Conservation (phyloP, 495 filamentous ascomycete species). For the Clohesyomyces aquaticus region DNA sequence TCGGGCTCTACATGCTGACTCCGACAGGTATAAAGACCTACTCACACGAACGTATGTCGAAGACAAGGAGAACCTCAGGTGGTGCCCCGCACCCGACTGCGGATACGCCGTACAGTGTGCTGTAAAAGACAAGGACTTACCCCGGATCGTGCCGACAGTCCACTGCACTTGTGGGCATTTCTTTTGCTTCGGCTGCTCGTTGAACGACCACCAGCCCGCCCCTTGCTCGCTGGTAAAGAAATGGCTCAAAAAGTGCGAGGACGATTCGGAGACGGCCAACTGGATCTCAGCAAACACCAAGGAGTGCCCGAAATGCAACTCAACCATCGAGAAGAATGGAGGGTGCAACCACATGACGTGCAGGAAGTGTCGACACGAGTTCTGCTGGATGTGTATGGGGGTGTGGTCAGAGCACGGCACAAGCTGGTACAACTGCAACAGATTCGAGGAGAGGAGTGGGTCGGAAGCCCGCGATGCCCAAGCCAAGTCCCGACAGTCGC, state of each 20-base stretch:
- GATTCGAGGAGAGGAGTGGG: slow-evolving; percentile 94
- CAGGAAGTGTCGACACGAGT: slow-evolving; percentile 96
- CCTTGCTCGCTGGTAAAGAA: slow-evolving; percentile 90
- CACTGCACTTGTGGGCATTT: slow-evolving; percentile 77
- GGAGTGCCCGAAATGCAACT: slow-evolving; percentile 92
- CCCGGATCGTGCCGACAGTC: slow-evolving; percentile 85
- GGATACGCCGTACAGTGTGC: slow-evolving; percentile 86
- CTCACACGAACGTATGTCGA: slow-evolving; percentile 95
- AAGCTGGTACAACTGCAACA: slow-evolving; percentile 99
- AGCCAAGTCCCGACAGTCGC: slow-evolving; percentile 81
- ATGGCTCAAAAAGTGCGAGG: slow-evolving; percentile 98
- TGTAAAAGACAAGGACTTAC: slow-evolving; percentile 81
- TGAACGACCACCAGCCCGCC: slow-evolving; percentile 89
- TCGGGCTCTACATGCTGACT: slow-evolving; percentile 30
- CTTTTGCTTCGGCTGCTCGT: slow-evolving; percentile 97
- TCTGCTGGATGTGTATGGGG: slow-evolving; percentile 99
- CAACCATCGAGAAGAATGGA: slow-evolving; percentile 98
- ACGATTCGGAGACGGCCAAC: slow-evolving; percentile 97
- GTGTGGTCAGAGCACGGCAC: slow-evolving; percentile 98
- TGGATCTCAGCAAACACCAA: slow-evolving; percentile 99
- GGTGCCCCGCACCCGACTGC: slow-evolving; percentile 97
- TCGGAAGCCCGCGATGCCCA: slow-evolving; percentile 86
- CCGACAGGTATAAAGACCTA: slow-evolving; percentile 73
- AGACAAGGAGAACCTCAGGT: slow-evolving; percentile 90
- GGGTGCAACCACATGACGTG: slow-evolving; percentile 99